Conservation (phyloP, 148 eudicot species). For the Diospyros kaki region DNA sequence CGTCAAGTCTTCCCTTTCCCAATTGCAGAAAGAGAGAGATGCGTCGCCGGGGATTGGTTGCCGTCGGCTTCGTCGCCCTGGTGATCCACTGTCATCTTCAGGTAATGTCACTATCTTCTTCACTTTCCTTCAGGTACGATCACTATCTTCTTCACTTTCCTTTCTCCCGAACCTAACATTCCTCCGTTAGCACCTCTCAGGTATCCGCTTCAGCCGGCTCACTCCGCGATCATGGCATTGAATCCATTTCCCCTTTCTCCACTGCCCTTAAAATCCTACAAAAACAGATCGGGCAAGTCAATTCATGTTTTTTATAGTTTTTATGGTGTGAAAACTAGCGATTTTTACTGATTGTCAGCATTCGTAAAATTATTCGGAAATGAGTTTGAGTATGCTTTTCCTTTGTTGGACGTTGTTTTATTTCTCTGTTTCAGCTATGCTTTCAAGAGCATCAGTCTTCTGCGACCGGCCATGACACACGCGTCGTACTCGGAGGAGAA, state of each 20-base stretch:
- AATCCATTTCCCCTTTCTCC: slow-evolving; percentile 40
- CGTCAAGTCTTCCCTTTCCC: too few relatives aligned
- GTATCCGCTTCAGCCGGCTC: background rate
- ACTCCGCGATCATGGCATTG: background rate
- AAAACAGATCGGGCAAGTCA: slow-evolving; percentile 46
- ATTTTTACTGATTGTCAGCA: background rate
- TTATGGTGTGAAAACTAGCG: background rate
- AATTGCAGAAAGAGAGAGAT: too few relatives aligned
- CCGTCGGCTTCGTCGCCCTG: too few relatives aligned
- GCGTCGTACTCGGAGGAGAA: slow-evolving; percentile 82
- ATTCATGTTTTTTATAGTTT: background rate
- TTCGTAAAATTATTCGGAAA: background rate
- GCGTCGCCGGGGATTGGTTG: too few relatives aligned
- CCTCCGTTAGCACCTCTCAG: slow-evolving; percentile 8
- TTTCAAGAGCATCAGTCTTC: slow-evolving; percentile 40
- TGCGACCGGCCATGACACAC: slow-evolving; percentile 86
- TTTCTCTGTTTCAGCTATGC: slow-evolving; percentile 61
- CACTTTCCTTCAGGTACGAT: background rate
- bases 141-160: background rate
- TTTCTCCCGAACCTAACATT: background rate
- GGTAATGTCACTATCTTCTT: slow-evolving; percentile 14
- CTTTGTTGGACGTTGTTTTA: background rate
- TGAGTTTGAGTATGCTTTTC: background rate
- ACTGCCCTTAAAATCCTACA: slow-evolving; percentile 55
- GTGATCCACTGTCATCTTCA: slow-evolving; percentile 9